Percentiles rank a stretch among this genome's conserved stretches.
Evolutionary conservation across 306 rosid species (phyloP).

Genomic region (Gillenia trifoliata): DNA sequence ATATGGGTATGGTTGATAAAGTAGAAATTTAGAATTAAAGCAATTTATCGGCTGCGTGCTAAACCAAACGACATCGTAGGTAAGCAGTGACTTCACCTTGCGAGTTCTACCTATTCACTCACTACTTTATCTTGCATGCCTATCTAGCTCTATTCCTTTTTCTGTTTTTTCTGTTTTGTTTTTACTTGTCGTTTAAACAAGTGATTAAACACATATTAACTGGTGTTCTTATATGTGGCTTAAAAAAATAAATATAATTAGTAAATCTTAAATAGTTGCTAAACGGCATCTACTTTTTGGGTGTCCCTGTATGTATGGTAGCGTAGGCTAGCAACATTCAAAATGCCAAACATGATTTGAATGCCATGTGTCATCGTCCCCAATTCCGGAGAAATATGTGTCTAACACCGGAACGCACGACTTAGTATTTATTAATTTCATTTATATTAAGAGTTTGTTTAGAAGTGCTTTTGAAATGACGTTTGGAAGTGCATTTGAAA

Average conservation of each 20-base stretch:
- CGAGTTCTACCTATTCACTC: background rate
- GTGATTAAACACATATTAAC: background rate
- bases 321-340: background rate
- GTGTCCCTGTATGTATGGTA: background rate
- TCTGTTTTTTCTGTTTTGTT: background rate
- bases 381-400: background rate
- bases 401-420: too few relatives aligned
- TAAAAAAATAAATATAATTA: background rate
- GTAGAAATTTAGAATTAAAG: background rate
- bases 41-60: background rate
- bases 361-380: background rate
- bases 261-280: background rate
- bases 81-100: slow-evolving; percentile 37
- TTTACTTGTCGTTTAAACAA: background rate
- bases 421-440: too few relatives aligned
- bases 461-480: too few relatives aligned
- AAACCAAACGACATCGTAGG: background rate
- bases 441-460: too few relatives aligned
- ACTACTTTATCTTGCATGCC: background rate
- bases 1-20: background rate
- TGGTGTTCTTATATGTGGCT: background rate
- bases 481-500: too few relatives aligned
- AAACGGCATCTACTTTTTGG: background rate
- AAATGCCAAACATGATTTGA: background rate
- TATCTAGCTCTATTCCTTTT: background rate